Evolutionary conservation across 805 yeast species (phyloP), one percentile per base, ranked within the genome.

Genomic region (Teunomyces atbi): DNA sequence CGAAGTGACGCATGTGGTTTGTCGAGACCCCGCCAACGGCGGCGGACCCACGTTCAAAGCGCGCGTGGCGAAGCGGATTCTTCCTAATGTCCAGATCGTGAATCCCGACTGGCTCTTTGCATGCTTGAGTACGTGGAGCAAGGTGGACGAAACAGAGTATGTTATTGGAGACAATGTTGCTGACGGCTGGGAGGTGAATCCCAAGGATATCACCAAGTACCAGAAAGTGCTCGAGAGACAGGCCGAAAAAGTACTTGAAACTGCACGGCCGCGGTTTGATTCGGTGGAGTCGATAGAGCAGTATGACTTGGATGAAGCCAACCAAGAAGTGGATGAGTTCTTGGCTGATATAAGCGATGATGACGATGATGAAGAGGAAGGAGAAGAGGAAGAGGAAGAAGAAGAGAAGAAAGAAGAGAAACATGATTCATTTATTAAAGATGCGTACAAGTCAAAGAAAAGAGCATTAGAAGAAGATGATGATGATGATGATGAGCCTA

Each of bases 91-190:
- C 29, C 82, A 84, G 55, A 77, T 92, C n/a, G 96, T 92, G 15
- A 84, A 83, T 57, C 91, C 96, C 2, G 94, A 88, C 57, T 92
- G 99, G 99, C 66, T 92, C 2, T 91, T 91, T 68, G 83, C 85
- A 30, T 87, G 97, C 63, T 72, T 92, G 53, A 82, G 90, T 6
- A 67, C 76, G 20, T 92, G 98, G 98, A 71, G 73, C 45, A 77
- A 76, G 39, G 83, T 83, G 0, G 81, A 83, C 13, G 94, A 85
- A 52, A 70, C 61, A 2, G 80, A 77, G 3, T 91, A 73, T 59
- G 61, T 73, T 34, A 69, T 90, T 15, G 66, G 74, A 5, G 77
- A 79, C n/a, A 74, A 72, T 4, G 73, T 75, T 16, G 76, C 75
- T 1, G 73, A 70, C 30, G 69, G 67, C 30, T 61, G 77, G 59